Evolutionary conservation across 441 rosid genomes (phyloP), one percentile per base, ranked within the genome.

Genomic region (Euphorbia corollata): DNA sequence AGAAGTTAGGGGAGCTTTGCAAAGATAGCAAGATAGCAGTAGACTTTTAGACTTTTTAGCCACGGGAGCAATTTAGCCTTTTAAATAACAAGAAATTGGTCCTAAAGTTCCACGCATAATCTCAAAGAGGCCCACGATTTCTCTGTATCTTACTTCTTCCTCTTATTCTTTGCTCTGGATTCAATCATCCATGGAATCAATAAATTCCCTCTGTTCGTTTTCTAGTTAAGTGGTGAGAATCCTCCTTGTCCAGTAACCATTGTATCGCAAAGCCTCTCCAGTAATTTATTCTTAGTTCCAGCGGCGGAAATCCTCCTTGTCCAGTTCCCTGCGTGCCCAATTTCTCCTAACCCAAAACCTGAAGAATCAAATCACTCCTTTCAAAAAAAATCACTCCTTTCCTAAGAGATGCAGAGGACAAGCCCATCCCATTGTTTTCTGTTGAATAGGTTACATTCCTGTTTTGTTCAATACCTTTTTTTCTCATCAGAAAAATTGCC

Each of bases 341-440:
- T 12, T 32, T 6, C 23, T 41, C 24, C 15, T 18, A 34, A 6
- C 18, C 22, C 22, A 5, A 34, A 7, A 9, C 43, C 30, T 9
- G 47, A 11, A 8, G 13, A 41, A n/a, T n/a, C n/a, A n/a, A 41
- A 41, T 41, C 47, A 41, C n/a, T n/a, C n/a, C n/a, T n/a, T n/a
- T n/a, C n/a, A n/a, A n/a, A n/a, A n/a, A n/a, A n/a, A n/a, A 10
- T 11, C 47, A 41, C 12, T 19, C n/a, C 30, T 5, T 38, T 24
- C 34, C 43, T 38, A 23, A 34, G 27, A 72, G 74, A 86, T 89
- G 96, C 85, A 73, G 61, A 61, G 78, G 59, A 70, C 70, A 38
- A 41, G 68, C 30, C 50, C 64, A 9, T 16, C 60, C 9, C 71
- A 68, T 68, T 19, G 64, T 69, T 65, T 65, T 63, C 50, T 8